Evolutionary conservation across 2,329 filamentous ascomycete species (phyloP), one percentile per base, ranked within the genome.

Genomic region (Fusarium sp.): DNA sequence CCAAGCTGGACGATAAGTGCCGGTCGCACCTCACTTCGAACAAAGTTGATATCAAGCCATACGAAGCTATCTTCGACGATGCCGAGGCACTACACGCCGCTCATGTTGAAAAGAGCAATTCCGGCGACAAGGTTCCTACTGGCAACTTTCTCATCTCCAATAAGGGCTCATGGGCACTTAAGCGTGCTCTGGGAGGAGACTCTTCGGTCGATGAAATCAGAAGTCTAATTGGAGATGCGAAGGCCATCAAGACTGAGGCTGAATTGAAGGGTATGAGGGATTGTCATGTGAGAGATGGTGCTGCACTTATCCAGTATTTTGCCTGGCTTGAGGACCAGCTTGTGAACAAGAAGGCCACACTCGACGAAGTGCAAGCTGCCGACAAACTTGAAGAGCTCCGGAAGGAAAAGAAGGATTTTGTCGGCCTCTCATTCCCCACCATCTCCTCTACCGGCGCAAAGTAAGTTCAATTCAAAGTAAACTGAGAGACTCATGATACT

Each of bases 281-380:
- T 63, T 98, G 96, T 79, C 96, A 99, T 79, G 90, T 98, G 74
- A 91, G 96, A 71, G 96, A 99, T 78, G 96, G 96, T 50, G 94
- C 94, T 50, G 95, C 96, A 4, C 83, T 98, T 68, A 95, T 90
- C 62, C 91, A 97, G 79, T 99, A 94, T 81, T 98, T 99, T 81
- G 94, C 96, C 17, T 99, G 96, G 96, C 88, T 99, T 7, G 96
- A 99, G 81, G 89, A 98, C 76, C 92, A 98, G 78, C 85, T 99
- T 29, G 80, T 93, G 65, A 89, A 87, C 73, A 91, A 95, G 80
- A 92, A 92, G 70, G 88, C 87, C 2, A 87, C 85, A 7, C 82
- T 99, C 12, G 94, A 98, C 77, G 96, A 99, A 80, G 94, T 98
- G 5, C 87, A 93, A 73, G 96, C 90, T n/a, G 94, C 95, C 20